Evolutionary conservation across 1,284 basidiomycete species (phyloP).

Genomic region (Fistulinella staudtii): DNA sequence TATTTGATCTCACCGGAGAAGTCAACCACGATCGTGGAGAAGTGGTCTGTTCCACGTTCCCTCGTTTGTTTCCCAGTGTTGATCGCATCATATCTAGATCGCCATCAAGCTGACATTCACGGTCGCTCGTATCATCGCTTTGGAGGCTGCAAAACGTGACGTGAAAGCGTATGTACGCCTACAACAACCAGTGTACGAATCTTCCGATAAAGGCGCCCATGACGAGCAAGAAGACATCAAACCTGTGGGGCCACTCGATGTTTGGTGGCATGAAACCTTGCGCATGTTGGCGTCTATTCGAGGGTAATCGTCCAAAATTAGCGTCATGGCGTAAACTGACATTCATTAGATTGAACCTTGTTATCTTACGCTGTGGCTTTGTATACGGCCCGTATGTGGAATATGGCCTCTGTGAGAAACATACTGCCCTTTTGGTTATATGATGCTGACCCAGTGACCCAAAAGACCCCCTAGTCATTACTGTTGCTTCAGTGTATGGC

Average conservation of each 20-base stretch:
- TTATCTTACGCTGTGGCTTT: slow-evolving; percentile 68
- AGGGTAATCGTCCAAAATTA: slow-evolving; percentile 40
- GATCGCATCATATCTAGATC: slow-evolving; percentile 42
- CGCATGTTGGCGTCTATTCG: slow-evolving; percentile 72
- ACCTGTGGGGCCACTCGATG: slow-evolving; percentile 69
- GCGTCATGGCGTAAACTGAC: slow-evolving; percentile 7
- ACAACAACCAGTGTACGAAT: slow-evolving; percentile 81
- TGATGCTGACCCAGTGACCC: slow-evolving; percentile 8
- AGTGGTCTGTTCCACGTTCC: slow-evolving; percentile 44
- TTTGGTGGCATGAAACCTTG: slow-evolving; percentile 89
- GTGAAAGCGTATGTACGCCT: slow-evolving; percentile 77
- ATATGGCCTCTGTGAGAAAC: slow-evolving; percentile 55
- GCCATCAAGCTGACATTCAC: slow-evolving; percentile 78
- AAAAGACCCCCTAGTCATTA: slow-evolving; percentile 56
- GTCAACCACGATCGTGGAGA: slow-evolving; percentile 75
- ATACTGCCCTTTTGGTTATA: slow-evolving; percentile 5
- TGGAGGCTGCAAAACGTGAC: slow-evolving; percentile 62
- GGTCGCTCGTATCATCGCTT: slow-evolving; percentile 64
- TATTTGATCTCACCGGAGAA: slow-evolving; percentile 83
- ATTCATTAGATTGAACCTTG: slow-evolving; percentile 66
- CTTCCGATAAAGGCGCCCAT: slow-evolving; percentile 60
- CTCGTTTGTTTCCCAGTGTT: slow-evolving; percentile 2
- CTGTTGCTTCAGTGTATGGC: slow-evolving; percentile 80
- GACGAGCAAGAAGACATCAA: slow-evolving; percentile 74
- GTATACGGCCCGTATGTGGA: slow-evolving; percentile 75